A percentile compares a stretch with the other conserved stretches of the same genome.
Conservation (phyloP, 345 rosid genomes). For the Diplotaxis tenuifolia region DNA sequence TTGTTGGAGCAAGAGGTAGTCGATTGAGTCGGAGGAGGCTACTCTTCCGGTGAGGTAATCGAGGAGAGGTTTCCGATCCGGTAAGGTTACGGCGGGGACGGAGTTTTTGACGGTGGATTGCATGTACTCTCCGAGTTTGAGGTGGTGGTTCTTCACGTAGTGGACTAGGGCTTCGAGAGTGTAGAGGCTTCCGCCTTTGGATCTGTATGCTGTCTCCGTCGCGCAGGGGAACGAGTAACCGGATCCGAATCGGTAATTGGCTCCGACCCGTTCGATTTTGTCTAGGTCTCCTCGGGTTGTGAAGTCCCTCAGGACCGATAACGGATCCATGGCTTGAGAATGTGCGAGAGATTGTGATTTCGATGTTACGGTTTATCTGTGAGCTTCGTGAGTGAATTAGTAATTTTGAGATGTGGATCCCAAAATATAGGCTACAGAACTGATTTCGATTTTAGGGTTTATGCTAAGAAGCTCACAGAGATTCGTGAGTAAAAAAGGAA, state of each 20-base stretch:
- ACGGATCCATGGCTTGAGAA: constrained; percentile 54
- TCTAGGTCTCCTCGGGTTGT: constrained; percentile 63
- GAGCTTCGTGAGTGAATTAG: not conserved
- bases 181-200: constrained; percentile 78
- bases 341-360: not conserved
- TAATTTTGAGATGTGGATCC: not conserved
- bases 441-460: constrained; percentile 28
- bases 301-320: constrained; percentile 74
- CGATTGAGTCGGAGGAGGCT: constrained; percentile 66
- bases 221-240: constrained; percentile 63
- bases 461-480: constrained; percentile 4
- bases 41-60: constrained; percentile 79
- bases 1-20: constrained; percentile 55
- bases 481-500: not conserved
- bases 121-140: constrained; percentile 77
- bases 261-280: constrained; percentile 50
- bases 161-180: constrained; percentile 70
- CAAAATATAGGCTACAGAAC: not conserved
- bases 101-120: constrained; percentile 57
- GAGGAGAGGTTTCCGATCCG: constrained; percentile 81
- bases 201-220: constrained; percentile 77
- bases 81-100: constrained; percentile 65
- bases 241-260: constrained; percentile 61
- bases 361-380: constrained; percentile 23
- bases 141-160: constrained; percentile 59